A percentile compares a stretch with the other conserved stretches of the same genome.
Conservation (phyloP, 1,284 basidiomycete genomes). For the Fereydounia khargensis region DNA sequence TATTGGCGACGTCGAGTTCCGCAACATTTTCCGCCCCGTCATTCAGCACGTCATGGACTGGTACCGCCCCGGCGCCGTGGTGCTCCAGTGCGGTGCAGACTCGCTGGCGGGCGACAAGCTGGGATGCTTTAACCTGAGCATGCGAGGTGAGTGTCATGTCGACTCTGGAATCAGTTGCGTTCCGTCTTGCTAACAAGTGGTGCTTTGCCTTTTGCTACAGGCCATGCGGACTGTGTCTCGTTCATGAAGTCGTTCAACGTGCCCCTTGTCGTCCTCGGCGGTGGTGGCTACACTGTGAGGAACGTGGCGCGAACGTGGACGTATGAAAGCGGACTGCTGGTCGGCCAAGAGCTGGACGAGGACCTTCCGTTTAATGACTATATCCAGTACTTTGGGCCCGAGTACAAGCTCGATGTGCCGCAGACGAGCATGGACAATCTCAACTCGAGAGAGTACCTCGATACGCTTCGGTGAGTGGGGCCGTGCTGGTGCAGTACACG, state of each 20-base stretch:
- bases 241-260: constrained; percentile 81
- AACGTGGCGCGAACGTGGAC: constrained; percentile 95
- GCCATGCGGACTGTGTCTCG: constrained; percentile 83
- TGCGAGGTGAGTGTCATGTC: constrained; percentile 68
- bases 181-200: too few species aligned
- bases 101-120: constrained; percentile 92
- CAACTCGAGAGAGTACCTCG: constrained; percentile 80
- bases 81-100: constrained; percentile 94
- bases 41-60: constrained; percentile 84
- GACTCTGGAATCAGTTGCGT: not conserved
- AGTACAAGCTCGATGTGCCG: constrained; percentile 87
- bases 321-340: constrained; percentile 91
- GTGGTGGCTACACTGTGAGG: constrained; percentile 87
- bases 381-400: constrained; percentile 95
- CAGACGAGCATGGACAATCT: constrained; percentile 92
- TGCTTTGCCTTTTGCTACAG: constrained; percentile 50
- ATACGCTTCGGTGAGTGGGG: constrained; percentile 68
- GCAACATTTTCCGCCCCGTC: constrained; percentile 66
- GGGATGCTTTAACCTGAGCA: constrained; percentile 92
- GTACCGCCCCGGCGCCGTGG: constrained; percentile 81
- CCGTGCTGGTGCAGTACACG: too few species aligned
- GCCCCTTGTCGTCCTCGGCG: constrained; percentile 87
- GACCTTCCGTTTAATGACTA: constrained; percentile 87
- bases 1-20: constrained; percentile 74
- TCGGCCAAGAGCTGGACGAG: constrained; percentile 79